Conservation (phyloP, 2,329 filamentous ascomycete genomes). For the Coniochaeta pulveracea region DNA sequence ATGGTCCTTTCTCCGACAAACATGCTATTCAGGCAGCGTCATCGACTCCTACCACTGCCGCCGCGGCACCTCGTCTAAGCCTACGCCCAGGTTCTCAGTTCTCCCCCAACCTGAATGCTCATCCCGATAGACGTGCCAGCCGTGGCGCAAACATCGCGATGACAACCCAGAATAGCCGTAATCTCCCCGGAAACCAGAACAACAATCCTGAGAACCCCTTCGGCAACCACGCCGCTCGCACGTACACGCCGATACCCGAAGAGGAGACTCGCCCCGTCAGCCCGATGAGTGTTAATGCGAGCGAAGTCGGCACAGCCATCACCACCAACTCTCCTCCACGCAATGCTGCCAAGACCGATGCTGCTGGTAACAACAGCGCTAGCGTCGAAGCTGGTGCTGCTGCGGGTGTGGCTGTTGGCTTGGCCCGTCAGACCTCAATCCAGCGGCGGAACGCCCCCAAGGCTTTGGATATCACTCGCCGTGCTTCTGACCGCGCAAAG, state of each 20-base stretch:
- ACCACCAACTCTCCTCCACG: conserved; percentile 17
- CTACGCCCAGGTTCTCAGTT: conserved; percentile 79
- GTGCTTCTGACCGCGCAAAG: no score
- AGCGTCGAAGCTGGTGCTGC: conserved; percentile 15
- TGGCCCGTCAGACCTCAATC: no score
- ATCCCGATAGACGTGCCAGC: conserved; percentile 36
- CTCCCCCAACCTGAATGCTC: conserved; percentile 47
- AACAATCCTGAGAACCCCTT: conserved; percentile 58
- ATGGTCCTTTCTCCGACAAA: conserved; percentile 24
- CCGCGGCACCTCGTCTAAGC: conserved; percentile 66
- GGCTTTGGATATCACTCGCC: no score
- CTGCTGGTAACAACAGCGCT: conserved; percentile 6
- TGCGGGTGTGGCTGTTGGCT: conserved; percentile 23
- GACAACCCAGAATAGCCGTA: conserved; percentile 24
- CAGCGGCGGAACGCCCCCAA: no score
- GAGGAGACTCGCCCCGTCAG: conserved; percentile 19
- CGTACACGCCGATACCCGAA: conserved; percentile 28
- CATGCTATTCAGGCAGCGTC: conserved; percentile 20
- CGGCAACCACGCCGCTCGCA: conserved; percentile 45
- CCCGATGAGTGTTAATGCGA: conserved; percentile 23
- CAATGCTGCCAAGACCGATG: conserved; percentile 13
- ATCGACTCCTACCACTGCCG: conserved; percentile 27
- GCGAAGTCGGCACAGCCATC: conserved; percentile 26
- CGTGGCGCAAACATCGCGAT: conserved; percentile 32
- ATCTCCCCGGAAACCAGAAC: conserved; percentile 30